Percentiles rank a stretch among this genome's conserved stretches.
Conservation (phyloP, 257 asterid genomes). For the Nicotiana tomentosiformis region DNA sequence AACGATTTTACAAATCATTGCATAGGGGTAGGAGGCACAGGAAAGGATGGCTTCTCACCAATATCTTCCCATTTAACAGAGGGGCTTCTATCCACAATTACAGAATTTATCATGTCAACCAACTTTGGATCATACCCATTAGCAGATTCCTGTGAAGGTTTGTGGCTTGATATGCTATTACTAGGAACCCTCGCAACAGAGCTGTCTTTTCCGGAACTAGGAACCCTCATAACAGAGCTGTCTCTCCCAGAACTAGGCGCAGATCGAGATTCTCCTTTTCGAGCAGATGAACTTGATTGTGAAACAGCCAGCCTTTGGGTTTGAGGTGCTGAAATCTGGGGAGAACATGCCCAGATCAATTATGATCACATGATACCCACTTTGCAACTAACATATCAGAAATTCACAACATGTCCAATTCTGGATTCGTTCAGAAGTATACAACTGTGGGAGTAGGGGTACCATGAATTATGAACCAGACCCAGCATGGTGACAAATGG, state of each 20-base stretch:
- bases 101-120: conserved; percentile 86
- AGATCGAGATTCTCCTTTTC: conserved; percentile 46
- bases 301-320: conserved; percentile 32
- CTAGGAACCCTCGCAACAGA: conserved; percentile 34
- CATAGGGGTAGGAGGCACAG: conserved; percentile 10
- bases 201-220: conserved; percentile 26
- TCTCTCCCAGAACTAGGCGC: conserved; percentile 28
- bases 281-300: conserved; percentile 37
- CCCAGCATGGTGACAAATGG: background rate
- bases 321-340: conserved; percentile 49
- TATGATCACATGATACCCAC: background rate
- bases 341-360: conserved; percentile 13
- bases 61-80: conserved; percentile 99
- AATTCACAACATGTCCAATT: background rate
- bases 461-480: background rate
- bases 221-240: conserved; percentile 31
- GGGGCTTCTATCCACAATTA: conserved; percentile 81
- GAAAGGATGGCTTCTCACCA: conserved; percentile 46
- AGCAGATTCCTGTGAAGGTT: conserved; percentile 43
- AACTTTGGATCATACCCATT: conserved; percentile 70
- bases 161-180: conserved; percentile 27
- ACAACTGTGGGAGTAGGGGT: background rate
- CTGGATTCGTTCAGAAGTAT: background rate
- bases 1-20: conserved; percentile 1
- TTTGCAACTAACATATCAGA: background rate